Conservation (phyloP, 2,329 filamentous ascomycete species). For the Penicillium italicum region DNA sequence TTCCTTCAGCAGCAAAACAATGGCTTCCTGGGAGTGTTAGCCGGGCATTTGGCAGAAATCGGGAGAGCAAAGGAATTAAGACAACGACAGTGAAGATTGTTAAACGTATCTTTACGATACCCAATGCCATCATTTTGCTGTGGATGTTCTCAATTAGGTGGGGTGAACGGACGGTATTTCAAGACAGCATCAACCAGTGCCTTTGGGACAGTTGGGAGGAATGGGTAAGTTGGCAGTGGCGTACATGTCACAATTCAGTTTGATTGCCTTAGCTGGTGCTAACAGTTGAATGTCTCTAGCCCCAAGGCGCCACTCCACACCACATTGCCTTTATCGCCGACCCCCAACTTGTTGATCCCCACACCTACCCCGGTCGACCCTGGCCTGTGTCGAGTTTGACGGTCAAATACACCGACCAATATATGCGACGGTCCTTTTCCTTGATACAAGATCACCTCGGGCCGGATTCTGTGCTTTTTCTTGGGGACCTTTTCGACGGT, state of each 20-base stretch:
- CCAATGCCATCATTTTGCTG: constrained; percentile 63
- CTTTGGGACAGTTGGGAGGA: constrained; percentile 85
- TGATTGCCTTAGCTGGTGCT: background rate
- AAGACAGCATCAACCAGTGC: constrained; percentile 66
- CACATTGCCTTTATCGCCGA: constrained; percentile 82
- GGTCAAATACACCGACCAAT: constrained; percentile 78
- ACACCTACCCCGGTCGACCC: constrained; percentile 85
- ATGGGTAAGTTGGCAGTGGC: constrained; percentile 63
- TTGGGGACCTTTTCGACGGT: constrained; percentile 93
- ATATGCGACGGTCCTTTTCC: constrained; percentile 78
- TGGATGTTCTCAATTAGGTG: constrained; percentile 79
- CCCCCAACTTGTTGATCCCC: constrained; percentile 86
- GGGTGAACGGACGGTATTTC: constrained; percentile 79
- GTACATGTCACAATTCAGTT: background rate
- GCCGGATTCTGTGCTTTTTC: constrained; percentile 86
- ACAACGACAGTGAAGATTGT: constrained; percentile 11
- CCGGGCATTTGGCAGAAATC: constrained; percentile 5
- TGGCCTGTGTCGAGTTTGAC: constrained; percentile 68
- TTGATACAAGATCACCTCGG: constrained; percentile 69
- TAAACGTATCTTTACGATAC: constrained; percentile 42
- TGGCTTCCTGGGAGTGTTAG: constrained; percentile 19
- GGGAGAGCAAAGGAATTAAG: constrained; percentile 17
- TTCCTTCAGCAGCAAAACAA: constrained; percentile 24
- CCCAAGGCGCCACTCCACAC: constrained; percentile 72
- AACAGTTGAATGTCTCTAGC: constrained; percentile 50